phyloP scores from a whole-genome alignment of 2,329 filamentous ascomycete genomes.

The Zarea fungicola region DNA sequence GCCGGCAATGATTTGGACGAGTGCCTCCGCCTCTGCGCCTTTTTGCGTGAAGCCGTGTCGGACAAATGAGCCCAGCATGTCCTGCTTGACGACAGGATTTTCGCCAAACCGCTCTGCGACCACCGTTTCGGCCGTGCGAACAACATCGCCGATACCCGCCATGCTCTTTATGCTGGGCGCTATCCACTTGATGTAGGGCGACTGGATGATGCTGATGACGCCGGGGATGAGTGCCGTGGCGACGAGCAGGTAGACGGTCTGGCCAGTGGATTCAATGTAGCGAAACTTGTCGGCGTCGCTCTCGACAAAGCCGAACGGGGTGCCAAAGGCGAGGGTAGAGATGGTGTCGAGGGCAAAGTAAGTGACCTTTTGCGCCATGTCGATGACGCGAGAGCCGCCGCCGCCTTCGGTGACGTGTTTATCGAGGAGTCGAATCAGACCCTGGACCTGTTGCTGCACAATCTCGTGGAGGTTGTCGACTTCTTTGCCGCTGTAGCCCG shows the following conservation, averaged over 20 bases:
- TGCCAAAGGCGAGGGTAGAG: conserved; percentile 44
- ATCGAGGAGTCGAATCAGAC: conserved; percentile 42
- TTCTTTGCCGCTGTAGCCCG: conserved; percentile 24
- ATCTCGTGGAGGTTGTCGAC: conserved; percentile 23
- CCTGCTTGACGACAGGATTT: conserved; percentile 23
- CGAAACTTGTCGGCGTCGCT: conserved; percentile 39
- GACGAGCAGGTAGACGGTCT: conserved; percentile 38
- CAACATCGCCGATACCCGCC: conserved; percentile 27
- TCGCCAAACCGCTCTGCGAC: conserved; percentile 25
- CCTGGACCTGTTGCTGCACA: conserved; percentile 42
- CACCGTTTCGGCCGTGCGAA: conserved; percentile 26
- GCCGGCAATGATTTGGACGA: conserved; percentile 36
- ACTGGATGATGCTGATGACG: conserved; percentile 33
- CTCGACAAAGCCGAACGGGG: conserved; percentile 41
- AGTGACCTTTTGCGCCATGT: conserved; percentile 45
- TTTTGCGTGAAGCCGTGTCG: conserved; percentile 29
- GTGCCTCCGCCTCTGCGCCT: conserved; percentile 35
- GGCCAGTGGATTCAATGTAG: conserved; percentile 38
- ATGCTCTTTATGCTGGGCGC: conserved; percentile 25
- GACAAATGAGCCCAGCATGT: conserved; percentile 36
- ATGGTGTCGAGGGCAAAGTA: conserved; percentile 53
- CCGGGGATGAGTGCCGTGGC: conserved; percentile 38
- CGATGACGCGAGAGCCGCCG: conserved; percentile 17
- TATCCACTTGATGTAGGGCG: conserved; percentile 33
- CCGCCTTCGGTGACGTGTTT: conserved; percentile 23